phyloP scores from a whole-genome alignment of 2,329 filamentous ascomycete genomes.

The Verruconis gallopava region DNA sequence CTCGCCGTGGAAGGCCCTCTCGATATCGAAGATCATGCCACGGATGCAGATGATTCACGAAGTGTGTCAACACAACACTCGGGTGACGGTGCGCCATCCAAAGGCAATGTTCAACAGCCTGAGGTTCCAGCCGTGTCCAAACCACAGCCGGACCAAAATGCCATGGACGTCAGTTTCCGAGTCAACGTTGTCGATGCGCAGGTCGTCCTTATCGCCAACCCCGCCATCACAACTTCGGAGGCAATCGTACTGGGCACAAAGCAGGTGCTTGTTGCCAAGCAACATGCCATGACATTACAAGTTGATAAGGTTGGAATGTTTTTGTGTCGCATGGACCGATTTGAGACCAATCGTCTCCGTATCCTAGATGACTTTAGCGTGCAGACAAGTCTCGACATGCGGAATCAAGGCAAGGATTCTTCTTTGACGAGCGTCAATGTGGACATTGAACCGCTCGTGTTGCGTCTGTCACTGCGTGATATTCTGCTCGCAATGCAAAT shows the following conservation, averaged over 20 bases:
- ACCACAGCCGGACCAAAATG: conserved; percentile 25
- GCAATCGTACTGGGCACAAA: conserved; percentile 92
- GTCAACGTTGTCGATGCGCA: conserved; percentile 94
- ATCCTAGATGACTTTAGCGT: conserved; percentile 96
- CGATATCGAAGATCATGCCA: conserved; percentile 45
- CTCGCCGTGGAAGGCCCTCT: conserved; percentile 43
- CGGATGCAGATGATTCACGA: conserved; percentile 29
- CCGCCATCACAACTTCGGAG: conserved; percentile 77
- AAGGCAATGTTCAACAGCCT: conserved; percentile 1
- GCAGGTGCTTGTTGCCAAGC: conserved; percentile 82
- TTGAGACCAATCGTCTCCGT: conserved; percentile 76
- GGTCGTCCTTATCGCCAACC: conserved; percentile 91
- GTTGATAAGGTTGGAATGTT: conserved; percentile 96
- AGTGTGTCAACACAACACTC: conserved; percentile 6
- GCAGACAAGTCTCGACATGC: conserved; percentile 73
- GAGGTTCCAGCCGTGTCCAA: conserved; percentile 18
- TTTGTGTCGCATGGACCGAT: conserved; percentile 93
- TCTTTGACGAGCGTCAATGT: conserved; percentile 67
- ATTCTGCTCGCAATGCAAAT: conserved; percentile 92
- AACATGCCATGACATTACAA: conserved; percentile 87
- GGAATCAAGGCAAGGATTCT: conserved; percentile 44
- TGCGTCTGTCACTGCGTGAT: conserved; percentile 83
- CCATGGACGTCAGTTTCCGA: conserved; percentile 72
- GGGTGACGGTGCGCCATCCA: background rate
- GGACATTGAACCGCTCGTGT: conserved; percentile 79